Evolutionary conservation across 805 yeast species (phyloP).

Genomic region (Naumovozyma baii): DNA sequence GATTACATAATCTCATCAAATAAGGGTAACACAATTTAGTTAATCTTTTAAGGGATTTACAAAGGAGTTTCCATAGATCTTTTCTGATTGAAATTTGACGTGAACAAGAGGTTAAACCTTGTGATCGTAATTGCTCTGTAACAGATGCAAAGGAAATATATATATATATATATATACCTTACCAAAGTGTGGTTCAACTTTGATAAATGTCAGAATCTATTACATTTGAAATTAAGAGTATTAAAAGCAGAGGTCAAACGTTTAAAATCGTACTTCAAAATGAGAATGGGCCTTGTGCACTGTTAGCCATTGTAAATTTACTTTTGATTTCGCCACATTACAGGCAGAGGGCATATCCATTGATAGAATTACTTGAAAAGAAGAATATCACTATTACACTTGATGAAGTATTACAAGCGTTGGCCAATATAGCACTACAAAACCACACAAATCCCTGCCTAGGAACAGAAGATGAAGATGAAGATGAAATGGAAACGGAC

Average conservation of each 20-base stretch:
- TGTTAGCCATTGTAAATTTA: conserved; percentile 66
- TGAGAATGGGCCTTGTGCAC: conserved; percentile 82
- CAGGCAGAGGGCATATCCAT: background rate
- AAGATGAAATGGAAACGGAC: conserved; percentile 22
- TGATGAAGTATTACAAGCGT: conserved; percentile 35
- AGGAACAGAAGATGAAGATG: conserved; percentile 2
- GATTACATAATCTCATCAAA: no score
- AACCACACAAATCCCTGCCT: no score
- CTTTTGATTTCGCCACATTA: conserved; percentile 19
- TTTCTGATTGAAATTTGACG: no score
- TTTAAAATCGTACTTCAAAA: conserved; percentile 61
- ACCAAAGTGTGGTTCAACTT: no score
- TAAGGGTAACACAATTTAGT: no score
- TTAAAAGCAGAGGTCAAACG: conserved; percentile 26
- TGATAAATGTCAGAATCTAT: conserved; percentile 4
- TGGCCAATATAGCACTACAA: conserved; percentile 39
- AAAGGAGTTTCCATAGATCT: no score
- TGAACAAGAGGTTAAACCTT: no score
- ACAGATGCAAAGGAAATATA: no score
- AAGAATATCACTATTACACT: conserved; percentile 23
- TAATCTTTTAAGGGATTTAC: no score
- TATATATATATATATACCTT: no score
- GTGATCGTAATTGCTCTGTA: no score
- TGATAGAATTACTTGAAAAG: background rate
- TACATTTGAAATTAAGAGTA: conserved; percentile 15